Evolutionary conservation across 352 stramenopile species (phyloP), one percentile per base, ranked within the genome.

Genomic region (Poterioochromonas sp.): DNA sequence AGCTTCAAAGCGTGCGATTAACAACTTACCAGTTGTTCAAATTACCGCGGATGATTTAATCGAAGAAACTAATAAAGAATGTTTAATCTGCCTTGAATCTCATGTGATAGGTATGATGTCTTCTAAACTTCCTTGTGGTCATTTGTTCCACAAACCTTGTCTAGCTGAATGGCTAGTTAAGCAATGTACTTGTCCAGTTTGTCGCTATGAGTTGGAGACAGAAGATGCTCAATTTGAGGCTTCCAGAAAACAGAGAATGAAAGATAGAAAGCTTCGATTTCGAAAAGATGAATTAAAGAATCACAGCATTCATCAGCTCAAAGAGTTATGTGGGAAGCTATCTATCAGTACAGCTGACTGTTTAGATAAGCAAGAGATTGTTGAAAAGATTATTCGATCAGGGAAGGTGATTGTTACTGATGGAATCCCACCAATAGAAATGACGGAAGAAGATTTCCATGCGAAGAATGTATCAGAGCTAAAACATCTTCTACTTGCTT

Each of bases 111-210:
- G 80, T 37, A 64, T 64, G 18, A 64, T 62, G 43, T 68, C 44
- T 39, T 76, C 63, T 40, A 83, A 83, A 64, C 71, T 83, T 2
- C 78, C 78, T 22, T 83, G 80, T 78, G 80, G 77, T 32, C 80
- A 83, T 54, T 76, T 83, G 18, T 83, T 82, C 37, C 80, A 83
- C 77, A 60, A 65, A 60, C 74, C 74, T 18, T 83, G 80, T 73
- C 79, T 83, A 34, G 43, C 70, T 22, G 51, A 60, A 20, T 93
- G 88, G 88, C 80, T 93, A 35, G 83, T 79, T 29, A 80, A 85
- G 49, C 85, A 91, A 76, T 90, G 90, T 73, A 90, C 87, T 5
- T 93, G 88, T 82, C 88, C 88, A 18, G 87, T 86, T 54, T 93
- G 88, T 79, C 82, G 88, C 41, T 84, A 82, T 58, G 86, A 91